Base-by-base conservation (phyloP, 805 yeast genomes). In the Diddensiella santjacobensis region DNA sequence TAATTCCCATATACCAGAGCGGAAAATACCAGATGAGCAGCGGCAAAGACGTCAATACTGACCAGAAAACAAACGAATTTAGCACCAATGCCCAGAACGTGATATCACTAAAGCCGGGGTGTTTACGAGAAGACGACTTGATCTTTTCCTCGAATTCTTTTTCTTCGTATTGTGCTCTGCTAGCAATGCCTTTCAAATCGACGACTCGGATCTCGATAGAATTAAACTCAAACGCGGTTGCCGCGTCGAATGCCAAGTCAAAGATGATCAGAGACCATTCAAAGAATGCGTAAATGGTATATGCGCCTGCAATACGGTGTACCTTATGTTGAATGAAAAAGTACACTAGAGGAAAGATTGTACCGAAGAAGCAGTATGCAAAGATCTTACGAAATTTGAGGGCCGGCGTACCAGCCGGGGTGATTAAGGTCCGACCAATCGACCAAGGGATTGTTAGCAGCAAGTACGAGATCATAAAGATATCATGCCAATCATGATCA, bases 21-120 rank as follows among this genome's bases (percentile, higher is more conserved):
- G 99, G 99, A 74, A 93, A 93, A 70, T 87, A 87, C 99, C 99
- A 93, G 44, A 93, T 81, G 61, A 93, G 81, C 48, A 93, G 76
- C 39, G 88, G 84, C 50, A 93, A 71, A 0, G 96, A 79, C 2
- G 98, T 85, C 38, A 80, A 54, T 19, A 82, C 81, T 0, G 97
- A 75, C 96, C 97, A 93, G 64, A 87, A 87, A 48, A 87, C 73
- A 62, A 80, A 83, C 2, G 91, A 75, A 62, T 90, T 89, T 59
- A 79, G 61, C 13, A 74, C 53, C 19, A 63, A 60, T 2, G 66
- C 57, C 13, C 54, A 38, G 48, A 69, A 70, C 5, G 58, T 55
- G 41, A 66, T 38, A 18, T 51, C 44, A 8, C 63, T 56, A 22
- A 64, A 64, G 8, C 64, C 61, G 24, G 17, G 45, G 33, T 55